These are phyloP conservation scores for Candida piceae DNA, from an alignment of 805 yeast species.

Conservation along the genomic window DNA sequence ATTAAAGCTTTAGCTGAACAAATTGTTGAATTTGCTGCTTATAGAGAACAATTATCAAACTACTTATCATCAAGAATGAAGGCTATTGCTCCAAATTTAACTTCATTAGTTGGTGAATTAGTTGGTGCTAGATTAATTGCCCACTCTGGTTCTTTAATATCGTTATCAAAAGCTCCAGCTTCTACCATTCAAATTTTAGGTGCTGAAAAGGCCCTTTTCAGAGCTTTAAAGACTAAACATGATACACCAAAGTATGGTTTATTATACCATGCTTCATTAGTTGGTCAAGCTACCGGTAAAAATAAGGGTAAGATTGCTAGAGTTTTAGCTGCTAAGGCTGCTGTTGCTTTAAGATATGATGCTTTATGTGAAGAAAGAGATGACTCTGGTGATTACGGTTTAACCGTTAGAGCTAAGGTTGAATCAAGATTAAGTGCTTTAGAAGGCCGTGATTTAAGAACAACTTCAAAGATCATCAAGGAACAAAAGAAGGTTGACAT, in stretches of 20 bases:
- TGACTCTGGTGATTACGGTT: conserved; percentile 91
- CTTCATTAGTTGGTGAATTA: conserved; percentile 93
- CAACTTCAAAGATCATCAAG: conserved; percentile 76
- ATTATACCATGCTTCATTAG: conserved; percentile 92
- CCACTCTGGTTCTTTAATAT: conserved; percentile 91
- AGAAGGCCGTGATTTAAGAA: conserved; percentile 95
- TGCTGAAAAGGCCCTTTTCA: conserved; percentile 97
- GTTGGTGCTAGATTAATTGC: conserved; percentile 98
- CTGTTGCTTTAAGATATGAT: conserved; percentile 94
- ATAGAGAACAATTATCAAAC: conserved; percentile 92
- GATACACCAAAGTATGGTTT: conserved; percentile 98
- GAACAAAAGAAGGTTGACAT: conserved; percentile 84
- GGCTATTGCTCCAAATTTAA: conserved; percentile 97
- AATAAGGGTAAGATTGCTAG: conserved; percentile 99
- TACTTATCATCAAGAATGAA: conserved; percentile 93
- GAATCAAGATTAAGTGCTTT: conserved; percentile 91
- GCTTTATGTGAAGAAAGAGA: conserved; percentile 96
- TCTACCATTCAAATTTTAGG: conserved; percentile 97
- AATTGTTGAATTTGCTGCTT: conserved; percentile 91
- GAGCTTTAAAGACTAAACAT: conserved; percentile 97
- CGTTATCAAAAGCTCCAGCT: conserved; percentile 97
- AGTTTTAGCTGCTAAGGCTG: conserved; percentile 97
- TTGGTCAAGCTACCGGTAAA: conserved; percentile 97
- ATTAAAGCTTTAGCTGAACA: conserved; percentile 91
- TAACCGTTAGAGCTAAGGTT: conserved; percentile 85